Base-by-base conservation (phyloP, 257 asterid species). In the Nicotiana benthamiana region DNA sequence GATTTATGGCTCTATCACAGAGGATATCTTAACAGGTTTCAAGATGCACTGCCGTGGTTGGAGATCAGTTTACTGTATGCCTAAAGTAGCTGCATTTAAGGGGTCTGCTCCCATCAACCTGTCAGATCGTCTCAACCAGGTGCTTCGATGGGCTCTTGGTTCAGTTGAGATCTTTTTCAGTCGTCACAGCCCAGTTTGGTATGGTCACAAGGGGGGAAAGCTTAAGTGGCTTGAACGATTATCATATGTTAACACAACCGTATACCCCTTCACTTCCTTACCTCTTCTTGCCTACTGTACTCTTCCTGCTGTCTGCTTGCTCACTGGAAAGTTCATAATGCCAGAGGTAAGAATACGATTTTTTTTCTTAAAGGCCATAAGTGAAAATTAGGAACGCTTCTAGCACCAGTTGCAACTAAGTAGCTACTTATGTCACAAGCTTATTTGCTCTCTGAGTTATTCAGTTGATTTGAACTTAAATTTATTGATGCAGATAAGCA, bases 31-130 rank as follows among this genome's bases (percentile, higher is more conserved):
- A 82, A 94, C 98, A 13, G 98, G 98, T 7, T 94, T 94, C 89
- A 94, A 94, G 90, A 94, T 94, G 98, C 98, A 94, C 72, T 93
- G 97, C 63, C 97, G 98, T 34, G 98, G 98, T 16, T 94, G 98
- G 98, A 89, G 97, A 75, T 94, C 98, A 4, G 88, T 94, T 36
- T 93, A 94, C 89, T 94, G 98, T 79, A 91, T 93, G 97, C 98
- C 98, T 15, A 84, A 88, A 79, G 80, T 90, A 80, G 85, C 98
- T 5, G 98, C 98, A 24, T 94, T 94, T 77, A 94, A 94, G 81
- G 98, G 98, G 17, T 92, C 98, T 51, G 98, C 98, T 32, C 98
- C 98, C 0, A 94, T 94, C 81, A 94, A 94, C 80, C 92, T 94
- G 12, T 94, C 98, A 15, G 98, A 94, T 86, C 97, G 98, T 86